Evolutionary conservation across 2,329 filamentous ascomycete genomes (phyloP).

Genomic region (Thielaviopsis cerberus): DNA sequence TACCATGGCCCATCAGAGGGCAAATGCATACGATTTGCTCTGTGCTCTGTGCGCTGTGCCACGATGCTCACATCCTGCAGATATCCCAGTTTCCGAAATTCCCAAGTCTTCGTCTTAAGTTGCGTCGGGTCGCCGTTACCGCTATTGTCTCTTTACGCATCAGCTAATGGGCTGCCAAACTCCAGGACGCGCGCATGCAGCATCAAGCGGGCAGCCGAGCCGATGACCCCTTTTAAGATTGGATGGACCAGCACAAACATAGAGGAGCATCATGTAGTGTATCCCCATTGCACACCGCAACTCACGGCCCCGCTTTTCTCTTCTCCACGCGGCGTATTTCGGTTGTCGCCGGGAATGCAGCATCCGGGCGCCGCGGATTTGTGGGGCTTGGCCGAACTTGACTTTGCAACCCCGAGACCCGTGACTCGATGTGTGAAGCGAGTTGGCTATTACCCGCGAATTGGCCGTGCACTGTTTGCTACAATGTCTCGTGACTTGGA

Average conservation of each 20-base stretch:
- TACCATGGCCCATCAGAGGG: too few relatives aligned
- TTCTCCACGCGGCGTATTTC: neutral
- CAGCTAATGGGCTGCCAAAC: too few relatives aligned
- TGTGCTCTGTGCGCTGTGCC: too few relatives aligned
- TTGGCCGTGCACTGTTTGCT: neutral
- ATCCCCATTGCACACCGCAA: neutral
- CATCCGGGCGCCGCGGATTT: neutral
- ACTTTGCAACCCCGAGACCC: too few relatives aligned
- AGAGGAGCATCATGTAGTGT: neutral
- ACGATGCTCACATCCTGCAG: too few relatives aligned
- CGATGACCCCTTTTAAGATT: neutral
- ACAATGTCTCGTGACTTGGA: neutral
- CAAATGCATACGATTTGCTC: too few relatives aligned
- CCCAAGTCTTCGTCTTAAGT: too few relatives aligned
- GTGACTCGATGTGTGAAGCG: too few relatives aligned
- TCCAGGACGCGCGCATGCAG: neutral
- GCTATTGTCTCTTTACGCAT: neutral
- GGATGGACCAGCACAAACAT: neutral
- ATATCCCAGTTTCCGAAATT: too few relatives aligned
- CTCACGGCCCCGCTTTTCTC: neutral
- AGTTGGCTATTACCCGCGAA: neutral
- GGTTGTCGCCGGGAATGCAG: neutral
- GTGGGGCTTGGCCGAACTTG: neutral
- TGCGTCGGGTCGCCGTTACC: neutral
- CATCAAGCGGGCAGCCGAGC: neutral